Evolutionary conservation across 768 basidiomycete genomes (phyloP).

Genomic region (Termitomyces sp.): DNA sequence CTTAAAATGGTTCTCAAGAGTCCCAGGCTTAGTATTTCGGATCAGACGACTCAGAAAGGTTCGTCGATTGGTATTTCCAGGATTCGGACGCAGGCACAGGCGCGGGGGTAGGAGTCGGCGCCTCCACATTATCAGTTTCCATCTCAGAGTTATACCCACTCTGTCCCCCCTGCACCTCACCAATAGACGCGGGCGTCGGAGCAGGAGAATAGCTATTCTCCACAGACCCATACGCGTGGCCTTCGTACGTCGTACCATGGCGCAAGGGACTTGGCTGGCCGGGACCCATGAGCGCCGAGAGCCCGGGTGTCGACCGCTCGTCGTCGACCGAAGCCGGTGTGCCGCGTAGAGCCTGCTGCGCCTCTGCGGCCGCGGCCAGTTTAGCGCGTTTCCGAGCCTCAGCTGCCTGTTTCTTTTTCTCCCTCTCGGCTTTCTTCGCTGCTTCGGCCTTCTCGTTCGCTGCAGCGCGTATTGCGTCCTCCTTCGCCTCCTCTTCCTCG

Average conservation of each 20-base stretch:
- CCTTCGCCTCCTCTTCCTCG: conserved; percentile 70
- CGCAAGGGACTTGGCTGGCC: conserved; percentile 42
- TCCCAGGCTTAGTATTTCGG: neutral
- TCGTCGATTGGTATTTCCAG: neutral
- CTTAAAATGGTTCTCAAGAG: neutral
- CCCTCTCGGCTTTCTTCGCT: conserved; percentile 49
- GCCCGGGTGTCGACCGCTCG: conserved; percentile 18
- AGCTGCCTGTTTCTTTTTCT: conserved; percentile 49
- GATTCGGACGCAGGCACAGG: neutral
- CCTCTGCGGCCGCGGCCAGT: conserved; percentile 29
- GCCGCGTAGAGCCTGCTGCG: conserved; percentile 17
- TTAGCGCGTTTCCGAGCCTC: conserved; percentile 53
- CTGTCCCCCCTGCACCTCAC: conserved; percentile 45
- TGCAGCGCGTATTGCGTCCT: conserved; percentile 38
- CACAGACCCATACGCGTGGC: conserved; percentile 23
- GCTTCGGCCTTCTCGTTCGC: conserved; percentile 41
- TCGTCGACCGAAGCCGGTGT: conserved; percentile 20
- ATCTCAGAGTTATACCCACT: conserved; percentile 58
- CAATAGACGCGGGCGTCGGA: conserved; percentile 49
- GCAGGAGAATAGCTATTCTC: conserved; percentile 44
- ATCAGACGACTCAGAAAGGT: neutral
- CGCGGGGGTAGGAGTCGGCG: neutral
- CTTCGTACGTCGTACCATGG: conserved; percentile 39
- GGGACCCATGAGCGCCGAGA: conserved; percentile 6
- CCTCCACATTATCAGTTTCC: conserved; percentile 26